Conservation (phyloP, 129 eudicot species). For the carrot (Daucus carota) region DH1_v3.0 NC_030382.2:52670501-52671000, state of each 20-base stretch:
- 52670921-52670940: background rate
- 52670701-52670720: background rate
- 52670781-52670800: background rate
- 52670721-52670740: no score
- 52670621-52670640: no score
- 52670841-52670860: background rate
- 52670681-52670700: background rate
- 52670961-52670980: background rate
- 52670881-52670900: background rate
- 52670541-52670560: no score
- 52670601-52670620: no score
- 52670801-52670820: background rate
- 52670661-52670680: no score
- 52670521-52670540: no score
- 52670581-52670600: no score
- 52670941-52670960: background rate
- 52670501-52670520: no score
- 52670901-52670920: background rate
- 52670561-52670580: no score
- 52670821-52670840: background rate
- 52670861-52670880: conserved; percentile 1
- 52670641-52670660: no score
- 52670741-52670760: no score
- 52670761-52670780: background rate
- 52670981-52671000: background rate